Base-by-base conservation (phyloP, 257 asterid genomes). In the Petrea volubilis region DNA sequence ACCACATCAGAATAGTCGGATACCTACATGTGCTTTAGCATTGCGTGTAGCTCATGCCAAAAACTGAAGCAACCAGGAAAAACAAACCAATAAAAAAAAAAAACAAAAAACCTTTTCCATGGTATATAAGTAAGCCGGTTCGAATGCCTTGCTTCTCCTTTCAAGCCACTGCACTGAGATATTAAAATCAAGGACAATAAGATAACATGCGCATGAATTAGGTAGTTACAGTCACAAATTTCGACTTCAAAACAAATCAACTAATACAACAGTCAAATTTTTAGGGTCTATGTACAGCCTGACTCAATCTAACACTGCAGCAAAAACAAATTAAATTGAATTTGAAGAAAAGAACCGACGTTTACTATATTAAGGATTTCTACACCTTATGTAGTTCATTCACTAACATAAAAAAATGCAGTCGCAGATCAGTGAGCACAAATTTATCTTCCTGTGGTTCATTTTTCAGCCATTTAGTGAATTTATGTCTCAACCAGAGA, bases 81-180 rank as follows among this genome's bases (percentile, higher is more conserved):
- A 60, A 28, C 29, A 46, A 68, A 67, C 40, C 43, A 64, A 65
- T 75, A 13, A 12, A 47, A 36, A 44, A 66, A 69, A 68, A 13
- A 12, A 47, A 36, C 38, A 66, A 69, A 68, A 62, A 73, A 88
- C 98, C 99, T 95, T 95, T 74, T 90, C 98, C 86, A 82, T 79
- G 72, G 97, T 90, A 83, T 89, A 95, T 66, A 88, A 72, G 75
- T 88, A 95, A 67, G 92, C 87, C 46, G 99, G 98, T 79, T 95
- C 99, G 61, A 84, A 88, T 58, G 91, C 87, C 43, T 92, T 88
- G 87, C 97, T 90, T 78, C 96, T 92, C 77, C 79, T 85, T 81
- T 93, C 99, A 70, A 95, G 93, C 95, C 95, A 94, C 83, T 83
- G 95, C 81, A 92, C 99, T 92, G 97, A 71, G 68, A 74, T 71